Evolutionary conservation across 2,329 filamentous ascomycete genomes (phyloP), one percentile per base, ranked within the genome.

Genomic region (Ophiostoma sp.): DNA sequence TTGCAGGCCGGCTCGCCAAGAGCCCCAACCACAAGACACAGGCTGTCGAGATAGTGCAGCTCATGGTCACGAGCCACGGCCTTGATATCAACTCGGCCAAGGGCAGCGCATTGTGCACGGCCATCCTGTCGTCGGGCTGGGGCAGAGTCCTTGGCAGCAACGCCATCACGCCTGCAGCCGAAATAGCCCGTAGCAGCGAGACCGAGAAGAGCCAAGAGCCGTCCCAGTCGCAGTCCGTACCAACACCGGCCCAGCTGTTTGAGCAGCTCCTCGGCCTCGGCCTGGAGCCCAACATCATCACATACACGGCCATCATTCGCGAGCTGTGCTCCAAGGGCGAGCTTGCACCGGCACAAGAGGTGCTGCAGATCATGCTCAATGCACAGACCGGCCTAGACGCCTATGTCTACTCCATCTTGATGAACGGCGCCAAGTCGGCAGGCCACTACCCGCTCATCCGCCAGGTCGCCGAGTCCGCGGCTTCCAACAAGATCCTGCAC

Each of bases 301-400:
- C 84, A 13, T 87, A 90, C 76, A 90, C 90, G 20, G 83, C 90
- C 64, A 80, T 93, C 71, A 85, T 97, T 69, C 84, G 87, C 54
- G 91, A 92, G 71, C 87, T 93, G 20, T 86, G 90, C 75, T 82
- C 87, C 71, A 85, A 83, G n/a, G 84, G 85, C 13, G 86, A 92
- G 74, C 77, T 86, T 8, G 81, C 85, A 52, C 86, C 87, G 3
- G 90, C 88, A 0, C 87, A 87, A 80, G 83, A 86, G 57, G 84
- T 94, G 67, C 87, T 89, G 74, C 82, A 88, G 33, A 83, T 88
- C 57, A 85, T 94, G 77, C 79, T 84, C 68, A 79, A 83, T 20
- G 83, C 87, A 17, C 85, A 85, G 3, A 80, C 91, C 20, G 77
- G 84, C 69, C 86, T 91, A 0, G 88, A 96, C 77, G 79, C 80